A percentile compares a stretch with the other conserved stretches of the same genome.
Conservation (phyloP, 345 rosid genomes). For the Microcos paniculata region DNA sequence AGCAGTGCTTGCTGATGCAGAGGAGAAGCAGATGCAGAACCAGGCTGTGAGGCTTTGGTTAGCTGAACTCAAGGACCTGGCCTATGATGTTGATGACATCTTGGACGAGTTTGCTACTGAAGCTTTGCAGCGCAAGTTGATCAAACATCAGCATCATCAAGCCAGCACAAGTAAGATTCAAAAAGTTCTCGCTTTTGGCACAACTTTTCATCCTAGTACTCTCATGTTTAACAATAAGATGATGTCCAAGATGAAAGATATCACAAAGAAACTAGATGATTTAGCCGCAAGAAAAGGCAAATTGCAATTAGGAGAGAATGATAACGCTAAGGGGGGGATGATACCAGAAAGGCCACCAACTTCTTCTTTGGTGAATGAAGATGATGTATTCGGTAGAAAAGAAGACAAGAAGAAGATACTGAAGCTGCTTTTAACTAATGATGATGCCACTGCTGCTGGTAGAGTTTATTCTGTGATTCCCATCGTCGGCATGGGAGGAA, state of each 20-base stretch:
- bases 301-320: neutral
- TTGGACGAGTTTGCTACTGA: too few species aligned
- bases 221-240: neutral
- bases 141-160: too few species aligned
- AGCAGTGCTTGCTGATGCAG: too few species aligned
- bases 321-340: neutral
- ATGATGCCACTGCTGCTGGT: neutral
- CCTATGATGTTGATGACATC: too few species aligned
- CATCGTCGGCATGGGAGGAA: constrained; percentile 28
- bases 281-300: neutral
- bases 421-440: neutral
- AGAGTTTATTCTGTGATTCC: constrained; percentile 21
- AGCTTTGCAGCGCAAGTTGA: too few species aligned
- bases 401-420: constrained; percentile 11
- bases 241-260: neutral
- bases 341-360: too few species aligned
- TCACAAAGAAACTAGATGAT: neutral
- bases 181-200: neutral
- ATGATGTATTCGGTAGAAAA: constrained; percentile 26
- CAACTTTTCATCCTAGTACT: neutral
- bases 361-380: constrained; percentile 2
- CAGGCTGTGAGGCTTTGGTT: too few species aligned
- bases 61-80: too few species aligned
- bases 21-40: too few species aligned
- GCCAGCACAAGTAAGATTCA: too few species aligned